Percentiles rank a stretch among this genome's conserved stretches.
These are phyloP conservation scores for Epichloe sp. DNA, from an alignment of 2,329 filamentous ascomycete genomes.

Conservation along the genomic window DNA sequence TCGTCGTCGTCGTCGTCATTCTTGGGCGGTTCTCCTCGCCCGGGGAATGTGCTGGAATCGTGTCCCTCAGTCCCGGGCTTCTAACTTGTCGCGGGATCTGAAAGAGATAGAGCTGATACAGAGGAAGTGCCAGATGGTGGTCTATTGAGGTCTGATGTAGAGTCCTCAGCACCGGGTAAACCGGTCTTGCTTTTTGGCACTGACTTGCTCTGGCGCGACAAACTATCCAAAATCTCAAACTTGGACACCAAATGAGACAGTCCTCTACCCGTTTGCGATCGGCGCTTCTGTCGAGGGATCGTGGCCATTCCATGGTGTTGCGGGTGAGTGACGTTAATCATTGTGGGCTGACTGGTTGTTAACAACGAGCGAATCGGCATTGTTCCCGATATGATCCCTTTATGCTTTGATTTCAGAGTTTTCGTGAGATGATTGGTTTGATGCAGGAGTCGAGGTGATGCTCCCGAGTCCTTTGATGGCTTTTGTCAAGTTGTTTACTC, in stretches of 20 bases:
- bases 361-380: slow-evolving; percentile 3
- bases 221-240: slow-evolving; percentile 20
- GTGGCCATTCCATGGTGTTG: neutral
- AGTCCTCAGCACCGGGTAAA: neutral
- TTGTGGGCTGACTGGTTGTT: neutral
- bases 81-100: neutral
- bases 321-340: neutral
- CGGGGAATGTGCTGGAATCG: no score
- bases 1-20: neutral
- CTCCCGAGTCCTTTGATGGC: neutral
- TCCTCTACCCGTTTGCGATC: neutral
- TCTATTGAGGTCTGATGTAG: neutral
- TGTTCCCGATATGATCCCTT: neutral
- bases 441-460: neutral
- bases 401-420: neutral
- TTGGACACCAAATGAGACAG: slow-evolving; percentile 23
- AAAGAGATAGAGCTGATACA: neutral
- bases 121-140: neutral
- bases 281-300: neutral
- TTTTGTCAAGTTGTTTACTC: neutral
- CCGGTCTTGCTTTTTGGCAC: neutral
- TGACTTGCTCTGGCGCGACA: slow-evolving; percentile 1
- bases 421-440: neutral
- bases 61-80: neutral
- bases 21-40: neutral